phyloP scores from a whole-genome alignment of 108 stramenopile genomes.

The Nitzschia sp. region DNA sequence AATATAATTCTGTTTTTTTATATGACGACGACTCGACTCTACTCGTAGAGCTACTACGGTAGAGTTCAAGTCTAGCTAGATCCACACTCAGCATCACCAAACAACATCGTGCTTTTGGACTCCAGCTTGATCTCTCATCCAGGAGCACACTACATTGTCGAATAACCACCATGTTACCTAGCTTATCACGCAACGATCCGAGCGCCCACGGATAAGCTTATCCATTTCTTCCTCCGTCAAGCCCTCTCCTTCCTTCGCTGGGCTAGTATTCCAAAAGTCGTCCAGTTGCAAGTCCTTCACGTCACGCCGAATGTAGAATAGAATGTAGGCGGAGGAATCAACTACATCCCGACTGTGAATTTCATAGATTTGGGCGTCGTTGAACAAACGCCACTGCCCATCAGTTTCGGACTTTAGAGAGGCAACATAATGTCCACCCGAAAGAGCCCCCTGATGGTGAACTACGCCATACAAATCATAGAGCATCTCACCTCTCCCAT shows the following conservation, averaged over 20 bases:
- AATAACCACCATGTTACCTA: too few relatives aligned
- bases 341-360: constrained; percentile 82
- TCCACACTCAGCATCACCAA: too few relatives aligned
- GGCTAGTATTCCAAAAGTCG: constrained; percentile 82
- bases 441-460: constrained; percentile 89
- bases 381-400: constrained; percentile 89
- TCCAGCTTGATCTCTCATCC: too few relatives aligned
- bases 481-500: constrained; percentile 55
- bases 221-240: constrained; percentile 86
- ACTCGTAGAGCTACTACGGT: too few relatives aligned
- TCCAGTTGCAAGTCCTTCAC: constrained; percentile 73
- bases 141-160: too few relatives aligned
- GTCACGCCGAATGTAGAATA: constrained; percentile 88
- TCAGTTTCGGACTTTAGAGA: constrained; percentile 88
- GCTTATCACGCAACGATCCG: constrained; percentile 79
- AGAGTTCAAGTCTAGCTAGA: too few relatives aligned
- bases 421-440: constrained; percentile 89
- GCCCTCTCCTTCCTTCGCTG: constrained; percentile 64
- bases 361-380: constrained; percentile 87
- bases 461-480: constrained; percentile 92
- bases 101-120: too few relatives aligned
- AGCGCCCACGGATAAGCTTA: constrained; percentile 63
- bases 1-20: too few relatives aligned
- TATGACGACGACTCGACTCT: too few relatives aligned
- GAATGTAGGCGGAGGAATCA: constrained; percentile 87